phyloP scores from a whole-genome alignment of 148 eudicot species.

The Rhododendron henanense region DNA sequence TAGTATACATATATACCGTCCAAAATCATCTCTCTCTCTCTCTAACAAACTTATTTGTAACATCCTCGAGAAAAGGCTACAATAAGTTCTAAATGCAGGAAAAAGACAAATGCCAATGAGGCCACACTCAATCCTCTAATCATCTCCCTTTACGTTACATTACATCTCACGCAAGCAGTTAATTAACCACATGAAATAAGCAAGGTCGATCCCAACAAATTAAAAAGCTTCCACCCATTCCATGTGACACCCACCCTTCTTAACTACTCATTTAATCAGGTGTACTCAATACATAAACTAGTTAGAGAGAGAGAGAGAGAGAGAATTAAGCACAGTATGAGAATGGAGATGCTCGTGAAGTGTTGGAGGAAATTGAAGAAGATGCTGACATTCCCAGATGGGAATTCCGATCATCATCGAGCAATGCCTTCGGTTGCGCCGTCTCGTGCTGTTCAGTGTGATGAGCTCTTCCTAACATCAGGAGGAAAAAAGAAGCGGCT shows the following conservation, averaged over 20 bases:
- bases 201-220: not conserved
- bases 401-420: not conserved
- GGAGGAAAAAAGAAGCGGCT: not conserved
- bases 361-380: constrained; percentile 23
- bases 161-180: not conserved
- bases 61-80: not conserved
- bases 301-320: not conserved
- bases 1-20: no score
- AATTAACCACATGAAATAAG: not conserved
- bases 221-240: not conserved
- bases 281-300: not conserved
- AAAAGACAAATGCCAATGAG: constrained; percentile 1
- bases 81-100: constrained; percentile 1
- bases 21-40: not conserved
- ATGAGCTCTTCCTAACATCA: constrained; percentile 33
- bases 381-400: not conserved
- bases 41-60: not conserved
- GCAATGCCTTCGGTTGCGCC: not conserved
- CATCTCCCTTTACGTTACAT: constrained; percentile 3
- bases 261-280: not conserved
- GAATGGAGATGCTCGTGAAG: constrained; percentile 8
- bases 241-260: not conserved
- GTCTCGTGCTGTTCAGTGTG: constrained; percentile 17
- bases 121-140: not conserved
- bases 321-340: not conserved